These are phyloP conservation scores for Blastobotrys niveus DNA, from an alignment of 1,139 yeast genomes.

Conservation along the genomic window DNA sequence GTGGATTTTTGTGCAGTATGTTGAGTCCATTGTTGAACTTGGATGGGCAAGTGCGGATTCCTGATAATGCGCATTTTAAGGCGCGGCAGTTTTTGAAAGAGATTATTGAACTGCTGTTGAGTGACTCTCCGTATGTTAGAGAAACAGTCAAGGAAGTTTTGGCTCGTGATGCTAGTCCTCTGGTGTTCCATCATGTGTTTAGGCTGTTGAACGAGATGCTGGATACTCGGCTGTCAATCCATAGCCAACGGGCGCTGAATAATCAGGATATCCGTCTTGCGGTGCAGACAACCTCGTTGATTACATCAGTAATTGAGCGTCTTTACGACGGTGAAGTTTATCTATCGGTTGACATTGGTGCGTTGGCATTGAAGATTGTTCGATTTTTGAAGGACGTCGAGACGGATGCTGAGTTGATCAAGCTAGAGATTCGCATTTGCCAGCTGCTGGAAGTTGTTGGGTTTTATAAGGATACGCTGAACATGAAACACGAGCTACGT, in stretches of 20 bases:
- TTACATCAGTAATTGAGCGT: slow-evolving; percentile 40
- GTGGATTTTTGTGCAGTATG: slow-evolving; percentile 46
- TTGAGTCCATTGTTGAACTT: slow-evolving; percentile 27
- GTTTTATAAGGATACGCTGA: slow-evolving; percentile 33
- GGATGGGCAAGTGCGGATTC: slow-evolving; percentile 22
- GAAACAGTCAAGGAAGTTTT: slow-evolving; percentile 47
- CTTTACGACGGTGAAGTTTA: slow-evolving; percentile 38
- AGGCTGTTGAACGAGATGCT: slow-evolving; percentile 28
- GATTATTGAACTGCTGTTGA: slow-evolving; percentile 24
- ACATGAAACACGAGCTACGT: slow-evolving; percentile 48
- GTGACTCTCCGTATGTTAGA: slow-evolving; percentile 30
- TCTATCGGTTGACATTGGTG: slow-evolving; percentile 40
- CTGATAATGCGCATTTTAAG: slow-evolving; percentile 25
- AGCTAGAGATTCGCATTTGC: slow-evolving; percentile 55
- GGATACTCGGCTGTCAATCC: slow-evolving; percentile 24
- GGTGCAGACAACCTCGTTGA: slow-evolving; percentile 40
- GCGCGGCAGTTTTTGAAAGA: slow-evolving; percentile 26
- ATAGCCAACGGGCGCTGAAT: slow-evolving; percentile 7
- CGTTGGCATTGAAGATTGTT: slow-evolving; percentile 36
- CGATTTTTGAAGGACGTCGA: slow-evolving; percentile 36
- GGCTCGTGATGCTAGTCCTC: slow-evolving; percentile 42
- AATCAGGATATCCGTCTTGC: slow-evolving; percentile 34
- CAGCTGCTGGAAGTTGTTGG: slow-evolving; percentile 51
- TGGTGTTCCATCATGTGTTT: slow-evolving; percentile 39
- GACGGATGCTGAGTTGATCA: slow-evolving; percentile 39